Conservation (phyloP, 805 yeast species). For the Wickerhamomyces silvicola region DNA sequence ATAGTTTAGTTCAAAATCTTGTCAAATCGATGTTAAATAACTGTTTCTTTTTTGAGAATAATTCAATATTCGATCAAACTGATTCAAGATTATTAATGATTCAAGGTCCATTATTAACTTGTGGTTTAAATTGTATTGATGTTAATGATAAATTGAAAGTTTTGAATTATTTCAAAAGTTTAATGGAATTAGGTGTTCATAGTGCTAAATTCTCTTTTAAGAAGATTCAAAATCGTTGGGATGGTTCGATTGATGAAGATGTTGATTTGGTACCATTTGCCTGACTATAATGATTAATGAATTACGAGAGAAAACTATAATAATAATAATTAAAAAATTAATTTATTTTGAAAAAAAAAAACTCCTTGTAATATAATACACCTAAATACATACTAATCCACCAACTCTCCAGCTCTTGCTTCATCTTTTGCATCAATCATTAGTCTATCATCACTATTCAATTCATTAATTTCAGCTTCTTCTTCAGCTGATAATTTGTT, state of each 20-base stretch:
- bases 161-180: conserved; percentile 9
- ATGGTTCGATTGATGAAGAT: conserved; percentile 8
- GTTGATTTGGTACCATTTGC: conserved; percentile 17
- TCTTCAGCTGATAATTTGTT: conserved; percentile 32
- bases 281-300: too few species aligned
- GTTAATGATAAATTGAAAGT: conserved; percentile 8
- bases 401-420: conserved; percentile 30
- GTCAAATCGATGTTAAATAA: conserved; percentile 13
- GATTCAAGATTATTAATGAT: conserved; percentile 19
- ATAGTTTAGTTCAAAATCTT: conserved; percentile 12
- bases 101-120: conserved; percentile 17
- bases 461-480: conserved; percentile 26
- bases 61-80: conserved; percentile 4
- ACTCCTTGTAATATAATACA: too few species aligned
- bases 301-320: too few species aligned
- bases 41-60: conserved; percentile 13
- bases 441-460: conserved; percentile 29
- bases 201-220: conserved; percentile 15
- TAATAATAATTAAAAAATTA: too few species aligned
- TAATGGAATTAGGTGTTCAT: conserved; percentile 14
- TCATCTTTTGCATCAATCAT: conserved; percentile 31
- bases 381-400: conserved; percentile 13
- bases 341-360: too few species aligned
- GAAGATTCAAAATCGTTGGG: conserved; percentile 15
- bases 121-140: conserved; percentile 15